phyloP scores from a whole-genome alignment of 352 stramenopile species.

The Pythium biforme region DNA sequence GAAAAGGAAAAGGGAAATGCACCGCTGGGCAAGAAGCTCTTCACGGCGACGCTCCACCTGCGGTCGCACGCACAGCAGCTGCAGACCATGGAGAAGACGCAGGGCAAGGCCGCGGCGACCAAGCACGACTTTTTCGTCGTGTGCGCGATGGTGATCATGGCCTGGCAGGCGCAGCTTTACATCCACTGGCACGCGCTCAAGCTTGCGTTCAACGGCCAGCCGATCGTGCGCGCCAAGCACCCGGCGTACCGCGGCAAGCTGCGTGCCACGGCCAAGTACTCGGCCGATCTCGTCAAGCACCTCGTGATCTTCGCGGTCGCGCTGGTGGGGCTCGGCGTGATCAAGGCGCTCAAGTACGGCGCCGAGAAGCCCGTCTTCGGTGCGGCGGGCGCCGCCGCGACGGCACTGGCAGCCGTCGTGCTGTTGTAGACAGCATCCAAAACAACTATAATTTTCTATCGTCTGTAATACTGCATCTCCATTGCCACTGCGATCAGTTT shows the following conservation, averaged over 20 bases:
- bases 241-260: conserved; percentile 27
- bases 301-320: conserved; percentile 24
- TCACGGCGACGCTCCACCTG: conserved; percentile 23
- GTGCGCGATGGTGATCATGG: conserved; percentile 25
- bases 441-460: neutral
- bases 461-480: neutral
- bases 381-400: neutral
- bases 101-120: conserved; percentile 1
- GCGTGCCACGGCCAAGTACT: conserved; percentile 9
- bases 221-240: conserved; percentile 14
- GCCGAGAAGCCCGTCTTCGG: conserved; percentile 8
- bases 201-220: conserved; percentile 18
- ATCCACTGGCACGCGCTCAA: conserved; percentile 29
- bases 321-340: conserved; percentile 11
- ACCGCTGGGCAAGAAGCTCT: conserved; percentile 24
- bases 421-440: neutral
- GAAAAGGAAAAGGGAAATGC: neutral
- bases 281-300: conserved; percentile 24
- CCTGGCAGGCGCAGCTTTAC: conserved; percentile 27
- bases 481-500: neutral
- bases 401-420: neutral
- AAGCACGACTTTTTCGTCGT: conserved; percentile 20
- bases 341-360: conserved; percentile 13
- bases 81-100: conserved; percentile 4
- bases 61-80: neutral